These are phyloP conservation scores for Vaccinium macrocarpon DNA, from an alignment of 148 eudicot genomes.

Conservation along the genomic window DNA sequence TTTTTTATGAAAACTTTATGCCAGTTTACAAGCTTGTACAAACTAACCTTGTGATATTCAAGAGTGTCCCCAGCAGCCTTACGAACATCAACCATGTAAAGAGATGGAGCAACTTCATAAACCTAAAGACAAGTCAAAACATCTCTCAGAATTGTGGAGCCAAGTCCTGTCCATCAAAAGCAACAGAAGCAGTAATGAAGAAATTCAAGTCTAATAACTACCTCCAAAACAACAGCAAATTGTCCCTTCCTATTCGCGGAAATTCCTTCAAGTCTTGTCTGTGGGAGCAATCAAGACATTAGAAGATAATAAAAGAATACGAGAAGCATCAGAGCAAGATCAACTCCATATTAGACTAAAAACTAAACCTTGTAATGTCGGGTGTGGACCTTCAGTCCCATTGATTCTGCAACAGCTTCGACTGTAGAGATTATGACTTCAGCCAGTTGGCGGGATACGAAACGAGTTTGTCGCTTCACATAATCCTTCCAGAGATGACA, in stretches of 20 bases:
- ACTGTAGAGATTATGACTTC: slow-evolving; percentile 61
- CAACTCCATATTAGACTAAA: background rate
- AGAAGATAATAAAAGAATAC: background rate
- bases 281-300: slow-evolving; percentile 19
- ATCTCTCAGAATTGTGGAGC: slow-evolving; percentile 8
- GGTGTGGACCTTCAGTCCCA: slow-evolving; percentile 86
- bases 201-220: slow-evolving; percentile 6
- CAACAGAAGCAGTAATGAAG: slow-evolving; percentile 5
- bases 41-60: slow-evolving; percentile 72
- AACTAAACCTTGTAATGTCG: slow-evolving; percentile 66
- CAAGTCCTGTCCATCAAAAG: background rate
- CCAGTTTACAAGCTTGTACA: background rate
- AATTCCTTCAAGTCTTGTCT: slow-evolving; percentile 93
- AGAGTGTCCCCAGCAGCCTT: slow-evolving; percentile 77
- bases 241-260: slow-evolving; percentile 62
- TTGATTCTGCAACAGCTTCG: slow-evolving; percentile 66
- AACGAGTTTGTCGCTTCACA: slow-evolving; percentile 93
- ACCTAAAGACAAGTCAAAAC: slow-evolving; percentile 36
- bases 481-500: slow-evolving; percentile 48
- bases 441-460: slow-evolving; percentile 87
- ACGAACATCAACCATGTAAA: slow-evolving; percentile 97
- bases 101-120: slow-evolving; percentile 91
- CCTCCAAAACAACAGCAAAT: slow-evolving; percentile 72
- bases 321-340: background rate
- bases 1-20: background rate